Base-by-base conservation (phyloP, 2,329 filamentous ascomycete species). In the Aulographum hederae region DNA sequence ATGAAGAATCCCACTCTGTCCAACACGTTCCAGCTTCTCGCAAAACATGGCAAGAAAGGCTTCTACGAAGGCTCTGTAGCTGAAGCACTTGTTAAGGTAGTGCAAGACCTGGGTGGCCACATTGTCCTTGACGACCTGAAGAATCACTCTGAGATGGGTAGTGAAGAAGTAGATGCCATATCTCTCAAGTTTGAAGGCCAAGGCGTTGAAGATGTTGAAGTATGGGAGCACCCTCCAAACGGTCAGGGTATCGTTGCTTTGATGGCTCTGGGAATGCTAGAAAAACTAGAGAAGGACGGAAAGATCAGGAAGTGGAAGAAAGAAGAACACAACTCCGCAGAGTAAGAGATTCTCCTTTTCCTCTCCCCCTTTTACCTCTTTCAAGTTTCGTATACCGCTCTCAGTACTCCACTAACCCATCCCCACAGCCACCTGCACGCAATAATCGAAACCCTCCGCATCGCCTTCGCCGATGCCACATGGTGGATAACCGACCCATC, bases 201-300 rank as follows among this genome's bases (percentile, higher is more conserved):
- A 33, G 28, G 31, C 15, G 12, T 23, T 14, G 56, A 55, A 20
- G 72, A 73, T 6, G 66, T 94, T 26, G 74, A 92, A 46, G 60
- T 98, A 1, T 95, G 86, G 86, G 89, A 98, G 48, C 86, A 95
- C 48, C 85, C 86, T 21, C 89, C 89, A 6, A 95, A 95, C 45
- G 85, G 89, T 0, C 89, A 95, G 54, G 89, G 89, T 2, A 85
- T 95, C 40, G 80, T 95, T 2, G 89, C 89, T 0, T 60, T 95
- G 19, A 93, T 95, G 76, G 80, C 89, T 0, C 62, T 98, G 1
- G 89, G 89, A 2, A 92, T 95, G 41, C 61, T 98, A 30, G 75
- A 94, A 50, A 73, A 85, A 47, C 65, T 95, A 2, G 81, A 93
- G 53, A 69, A 72, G 36, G 60, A 65, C 12, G 77, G 76, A 25